Evolutionary conservation across 176 grass and related monocot genomes (phyloP), one percentile per base, ranked within the genome.

Genomic region (Pontederia paniculata): DNA sequence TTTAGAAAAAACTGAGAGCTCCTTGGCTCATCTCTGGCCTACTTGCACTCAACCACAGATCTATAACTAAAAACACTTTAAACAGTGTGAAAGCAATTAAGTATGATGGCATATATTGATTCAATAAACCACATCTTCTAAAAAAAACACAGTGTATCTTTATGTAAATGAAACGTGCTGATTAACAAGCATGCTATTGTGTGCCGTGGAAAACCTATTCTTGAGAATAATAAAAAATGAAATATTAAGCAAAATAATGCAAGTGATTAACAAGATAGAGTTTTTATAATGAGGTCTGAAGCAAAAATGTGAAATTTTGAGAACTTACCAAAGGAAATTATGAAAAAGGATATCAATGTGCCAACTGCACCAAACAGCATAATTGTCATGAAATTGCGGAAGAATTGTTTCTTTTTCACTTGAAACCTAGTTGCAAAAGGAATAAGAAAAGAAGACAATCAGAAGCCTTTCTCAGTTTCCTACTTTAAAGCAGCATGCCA

Each of bases 371-470:
- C 93, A 59, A 98, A 98, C 61, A 98, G 65, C 31, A 80, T 84
- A 63, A 98, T 98, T 45, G 93, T 98, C 71, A 98, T 88, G 75
- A 98, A 98, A 70, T 98, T 98, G 72, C 93, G 62, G 54, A 98
- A 98, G 72, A 98, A 98, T 45, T 91, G 80, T 63, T 98, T 98
- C 83, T 98, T 98, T 78, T 98, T 98, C 42, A 98, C 93, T 74
- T 98, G 93, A 70, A 98, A 98, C 61, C 93, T 98, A 77, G 10
- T 64, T 37, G 28, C 28, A 37, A 37, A 37, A 37, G 23, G 66
- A 28, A 71, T 65, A 81, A 63, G 9, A 21, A 45, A 62, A 62
- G 10, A 45, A 55, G 45, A 22, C 12, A 14, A 8, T 12, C 6
- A 37, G 12, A 10, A 31, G 25, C 42, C 7, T 42, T 1, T 43